phyloP scores from a whole-genome alignment of 2,329 filamentous ascomycete species.

The Juglanconis oblonga region DNA sequence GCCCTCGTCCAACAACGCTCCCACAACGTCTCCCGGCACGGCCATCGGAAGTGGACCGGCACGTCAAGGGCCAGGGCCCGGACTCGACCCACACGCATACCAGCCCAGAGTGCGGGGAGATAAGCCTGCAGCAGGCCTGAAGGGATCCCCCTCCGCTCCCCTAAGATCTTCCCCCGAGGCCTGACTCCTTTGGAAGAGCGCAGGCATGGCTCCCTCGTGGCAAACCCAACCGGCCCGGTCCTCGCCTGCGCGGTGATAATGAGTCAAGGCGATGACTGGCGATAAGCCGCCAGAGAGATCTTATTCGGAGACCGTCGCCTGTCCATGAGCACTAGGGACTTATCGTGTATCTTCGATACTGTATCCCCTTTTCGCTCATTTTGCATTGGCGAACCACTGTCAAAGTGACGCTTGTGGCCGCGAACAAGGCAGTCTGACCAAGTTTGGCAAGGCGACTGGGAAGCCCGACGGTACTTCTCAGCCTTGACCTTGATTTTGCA shows the following conservation, averaged over 20 bases:
- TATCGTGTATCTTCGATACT: too few species aligned
- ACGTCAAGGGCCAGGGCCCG: neutral
- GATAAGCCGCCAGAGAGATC: neutral
- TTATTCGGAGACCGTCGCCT: neutral
- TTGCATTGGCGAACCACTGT: neutral
- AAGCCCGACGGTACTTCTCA: too few species aligned
- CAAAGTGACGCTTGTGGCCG: neutral
- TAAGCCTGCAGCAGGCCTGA: neutral
- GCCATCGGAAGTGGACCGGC: neutral
- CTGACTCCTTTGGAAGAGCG: neutral
- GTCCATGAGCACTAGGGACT: neutral
- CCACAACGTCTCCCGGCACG: neutral
- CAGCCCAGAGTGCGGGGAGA: neutral
- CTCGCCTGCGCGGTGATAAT: neutral
- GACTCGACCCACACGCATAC: neutral
- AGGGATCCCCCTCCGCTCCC: neutral
- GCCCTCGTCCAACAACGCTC: neutral
- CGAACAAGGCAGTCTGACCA: neutral
- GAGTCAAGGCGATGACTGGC: constrained; percentile 5
- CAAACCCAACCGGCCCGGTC: neutral
- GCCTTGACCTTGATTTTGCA: neutral
- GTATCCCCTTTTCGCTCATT: too few species aligned
- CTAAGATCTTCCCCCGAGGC: neutral
- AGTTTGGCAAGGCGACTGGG: neutral
- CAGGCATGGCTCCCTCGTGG: neutral